phyloP scores from a whole-genome alignment of 768 basidiomycete species.

The Rossbeevera mucosa region DNA sequence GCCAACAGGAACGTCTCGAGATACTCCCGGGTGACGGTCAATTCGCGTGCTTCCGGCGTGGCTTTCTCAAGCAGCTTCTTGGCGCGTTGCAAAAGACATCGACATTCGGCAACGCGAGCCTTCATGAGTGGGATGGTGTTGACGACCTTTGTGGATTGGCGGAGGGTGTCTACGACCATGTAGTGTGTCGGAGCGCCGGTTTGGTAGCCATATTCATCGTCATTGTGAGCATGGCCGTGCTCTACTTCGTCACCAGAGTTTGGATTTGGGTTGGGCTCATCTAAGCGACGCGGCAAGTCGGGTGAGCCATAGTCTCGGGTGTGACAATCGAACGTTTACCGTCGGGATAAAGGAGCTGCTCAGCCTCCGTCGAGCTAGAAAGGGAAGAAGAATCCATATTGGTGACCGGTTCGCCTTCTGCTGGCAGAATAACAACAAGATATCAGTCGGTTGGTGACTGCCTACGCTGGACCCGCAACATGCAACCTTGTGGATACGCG shows the following conservation, averaged over 20 bases:
- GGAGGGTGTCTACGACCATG: slow-evolving; percentile 27
- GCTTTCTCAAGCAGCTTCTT: slow-evolving; percentile 11
- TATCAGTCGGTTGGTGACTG: not conserved
- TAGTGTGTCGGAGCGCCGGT: slow-evolving; percentile 19
- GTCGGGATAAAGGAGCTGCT: slow-evolving; percentile 9
- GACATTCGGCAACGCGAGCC: slow-evolving; percentile 17
- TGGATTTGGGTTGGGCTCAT: slow-evolving; percentile 1
- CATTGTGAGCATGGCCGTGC: not conserved
- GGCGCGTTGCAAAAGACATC: slow-evolving; percentile 16
- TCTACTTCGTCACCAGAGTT: slow-evolving; percentile 8
- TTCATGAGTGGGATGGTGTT: slow-evolving; percentile 20
- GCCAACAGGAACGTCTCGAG: slow-evolving; percentile 23
- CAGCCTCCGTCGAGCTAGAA: slow-evolving; percentile 6
- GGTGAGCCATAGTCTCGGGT: not conserved
- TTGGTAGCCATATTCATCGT: not conserved
- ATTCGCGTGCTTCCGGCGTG: slow-evolving; percentile 18
- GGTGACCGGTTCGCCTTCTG: slow-evolving; percentile 4
- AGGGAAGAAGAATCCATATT: slow-evolving; percentile 1
- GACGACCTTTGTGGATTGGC: slow-evolving; percentile 22
- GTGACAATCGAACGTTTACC: not conserved
- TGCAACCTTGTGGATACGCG: slow-evolving; percentile 6
- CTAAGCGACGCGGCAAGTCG: not conserved
- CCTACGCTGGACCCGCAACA: not conserved
- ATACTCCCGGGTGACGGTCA: slow-evolving; percentile 22
- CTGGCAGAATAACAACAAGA: not conserved